Evolutionary conservation across 108 stramenopile species (phyloP), one percentile per base, ranked within the genome.

Genomic region (Mayamaea pseudoterrestris): DNA sequence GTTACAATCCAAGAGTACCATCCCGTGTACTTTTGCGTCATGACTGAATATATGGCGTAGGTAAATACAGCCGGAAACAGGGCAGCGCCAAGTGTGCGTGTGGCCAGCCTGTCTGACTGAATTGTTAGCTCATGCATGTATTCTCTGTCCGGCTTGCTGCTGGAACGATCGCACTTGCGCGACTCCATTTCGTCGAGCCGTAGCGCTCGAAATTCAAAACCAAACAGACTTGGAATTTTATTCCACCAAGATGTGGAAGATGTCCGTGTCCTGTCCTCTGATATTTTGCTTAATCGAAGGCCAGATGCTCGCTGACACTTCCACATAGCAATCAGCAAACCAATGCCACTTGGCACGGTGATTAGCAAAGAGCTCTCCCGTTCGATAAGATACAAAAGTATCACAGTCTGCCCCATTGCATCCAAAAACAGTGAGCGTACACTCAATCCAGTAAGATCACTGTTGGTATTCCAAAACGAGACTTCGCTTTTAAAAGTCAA

Each of bases 1-100:
- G 79, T 80, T 27, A 95, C 69, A 14, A 89, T 58, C 91, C 91
- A 95, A 23, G 76, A 79, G 58, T 90, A 93, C 94, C 94, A 95
- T 3, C 82, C 74, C 16, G 54, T 37, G 35, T 93, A 84, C 29
- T 70, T 63, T 44, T 89, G 80, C 14, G 58, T 65, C 13, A 82
- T 44, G 7, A 93, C 46, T 1, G 82, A 77, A 53, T 82, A 76
- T 17, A 77, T 28, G 17, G 85, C 76, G 42, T 85, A 93, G 4
- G 44, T 70, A 11, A 74, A 1, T 17, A 93, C 83, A 8, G 90
- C 39, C n/a, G 92, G 92, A 32, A 82, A 53, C 18, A 95, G 53
- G 20, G 64, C 56, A 4, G 57, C 57, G 14, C 81, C 79, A n/a
- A 95, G 66, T 18, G 58, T 62, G 11, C 45, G 44, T 6, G 82